Percentiles rank a stretch among this genome's conserved stretches.
phyloP scores from a whole-genome alignment of 2,329 filamentous ascomycete genomes.

The Malbranchea cinnamomea region DNA sequence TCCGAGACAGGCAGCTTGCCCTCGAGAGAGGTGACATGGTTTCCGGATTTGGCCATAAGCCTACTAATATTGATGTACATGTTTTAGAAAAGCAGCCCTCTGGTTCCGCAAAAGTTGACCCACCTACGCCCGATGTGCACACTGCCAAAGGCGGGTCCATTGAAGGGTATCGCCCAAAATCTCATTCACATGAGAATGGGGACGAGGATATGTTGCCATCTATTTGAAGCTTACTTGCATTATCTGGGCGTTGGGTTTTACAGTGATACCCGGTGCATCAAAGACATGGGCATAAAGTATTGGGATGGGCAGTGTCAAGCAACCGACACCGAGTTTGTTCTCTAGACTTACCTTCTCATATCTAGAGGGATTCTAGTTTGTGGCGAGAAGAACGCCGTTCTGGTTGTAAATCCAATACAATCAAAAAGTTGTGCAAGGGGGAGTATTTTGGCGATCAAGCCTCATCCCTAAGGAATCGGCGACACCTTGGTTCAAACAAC shows the following conservation, averaged over 20 bases:
- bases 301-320: too few species aligned
- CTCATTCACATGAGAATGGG: conserved; percentile 28
- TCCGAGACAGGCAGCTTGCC: conserved; percentile 4
- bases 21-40: conserved; percentile 13
- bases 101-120: conserved; percentile 9
- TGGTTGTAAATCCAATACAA: background rate
- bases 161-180: conserved; percentile 26
- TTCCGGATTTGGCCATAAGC: conserved; percentile 12
- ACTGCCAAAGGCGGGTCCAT: conserved; percentile 25
- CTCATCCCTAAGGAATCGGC: conserved; percentile 68
- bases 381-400: too few species aligned
- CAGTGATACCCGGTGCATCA: too few species aligned
- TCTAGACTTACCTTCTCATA: too few species aligned
- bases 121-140: conserved; percentile 18
- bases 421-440: conserved; percentile 9
- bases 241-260: too few species aligned
- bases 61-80: conserved; percentile 19
- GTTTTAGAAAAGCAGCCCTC: conserved; percentile 19
- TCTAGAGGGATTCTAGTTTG: too few species aligned
- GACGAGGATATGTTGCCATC: conserved; percentile 41
- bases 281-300: too few species aligned
- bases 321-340: too few species aligned
- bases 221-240: too few species aligned
- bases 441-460: conserved; percentile 73
- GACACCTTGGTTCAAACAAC: conserved; percentile 58